These are phyloP conservation scores for Neoscytalidium dimidiatum DNA, from an alignment of 2,329 filamentous ascomycete species.

Conservation along the genomic window DNA sequence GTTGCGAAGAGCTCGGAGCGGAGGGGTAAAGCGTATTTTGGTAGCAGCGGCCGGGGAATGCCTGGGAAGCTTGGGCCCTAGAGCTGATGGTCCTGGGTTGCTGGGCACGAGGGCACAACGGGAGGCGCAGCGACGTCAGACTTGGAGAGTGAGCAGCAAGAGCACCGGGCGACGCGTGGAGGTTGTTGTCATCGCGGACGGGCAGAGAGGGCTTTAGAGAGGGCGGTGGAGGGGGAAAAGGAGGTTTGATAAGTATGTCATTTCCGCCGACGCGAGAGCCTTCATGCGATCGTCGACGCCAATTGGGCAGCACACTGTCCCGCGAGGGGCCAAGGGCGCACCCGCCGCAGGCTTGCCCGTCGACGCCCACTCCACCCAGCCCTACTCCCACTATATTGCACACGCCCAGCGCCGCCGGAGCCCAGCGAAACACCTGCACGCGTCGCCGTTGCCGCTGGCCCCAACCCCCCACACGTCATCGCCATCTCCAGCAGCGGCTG, in stretches of 20 bases:
- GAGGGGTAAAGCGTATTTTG: slow-evolving; percentile 12
- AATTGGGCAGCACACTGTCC: not conserved
- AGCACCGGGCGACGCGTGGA: slow-evolving; percentile 18
- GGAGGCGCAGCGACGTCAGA: slow-evolving; percentile 15
- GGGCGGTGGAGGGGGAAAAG: slow-evolving; percentile 27
- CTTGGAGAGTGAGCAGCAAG: slow-evolving; percentile 10
- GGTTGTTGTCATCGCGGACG: slow-evolving; percentile 9
- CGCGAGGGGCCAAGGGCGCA: not conserved
- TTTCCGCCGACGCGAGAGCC: slow-evolving; percentile 18
- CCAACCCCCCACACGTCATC: not conserved
- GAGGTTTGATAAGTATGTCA: slow-evolving; percentile 25
- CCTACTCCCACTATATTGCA: not conserved
- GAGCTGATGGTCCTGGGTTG: not conserved
- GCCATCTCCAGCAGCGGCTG: not conserved
- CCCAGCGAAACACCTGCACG: not conserved
- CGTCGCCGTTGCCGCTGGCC: not conserved
- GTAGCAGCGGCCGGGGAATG: slow-evolving; percentile 1
- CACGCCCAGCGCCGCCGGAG: not conserved
- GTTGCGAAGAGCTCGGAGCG: slow-evolving; percentile 19
- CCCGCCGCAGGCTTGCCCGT: not conserved
- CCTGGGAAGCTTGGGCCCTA: slow-evolving; percentile 14
- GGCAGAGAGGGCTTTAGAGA: slow-evolving; percentile 14
- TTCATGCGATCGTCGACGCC: slow-evolving; percentile 17
- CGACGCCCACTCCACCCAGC: not conserved
- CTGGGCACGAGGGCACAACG: not conserved